Percentiles rank a stretch among this genome's conserved stretches.
phyloP scores from a whole-genome alignment of 495 filamentous ascomycete species.

The Tuber microsphaerosporum region DNA sequence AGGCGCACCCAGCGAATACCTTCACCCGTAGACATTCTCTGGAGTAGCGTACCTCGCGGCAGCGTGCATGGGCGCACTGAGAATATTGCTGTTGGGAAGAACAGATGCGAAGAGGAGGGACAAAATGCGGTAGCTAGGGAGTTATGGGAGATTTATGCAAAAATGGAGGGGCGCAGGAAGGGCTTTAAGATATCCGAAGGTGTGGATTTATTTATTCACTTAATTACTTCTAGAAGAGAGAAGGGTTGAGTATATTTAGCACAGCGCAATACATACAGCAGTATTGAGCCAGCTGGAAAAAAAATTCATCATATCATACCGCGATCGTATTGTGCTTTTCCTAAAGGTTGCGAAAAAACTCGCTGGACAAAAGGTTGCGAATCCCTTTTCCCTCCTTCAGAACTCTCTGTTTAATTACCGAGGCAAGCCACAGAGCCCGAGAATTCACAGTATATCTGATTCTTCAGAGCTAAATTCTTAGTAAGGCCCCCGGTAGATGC shows the following conservation, averaged over 20 bases:
- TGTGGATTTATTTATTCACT: conserved; percentile 1
- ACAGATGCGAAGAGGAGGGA: conserved; percentile 43
- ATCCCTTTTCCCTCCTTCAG: too few relatives aligned
- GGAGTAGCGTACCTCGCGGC: conserved; percentile 61
- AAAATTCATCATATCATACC: not conserved
- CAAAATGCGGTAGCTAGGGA: not conserved
- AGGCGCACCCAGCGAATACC: conserved; percentile 48
- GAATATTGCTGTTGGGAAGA: conserved; percentile 57
- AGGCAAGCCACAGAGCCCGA: too few relatives aligned
- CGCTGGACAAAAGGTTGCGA: too few relatives aligned
- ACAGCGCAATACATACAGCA: not conserved
- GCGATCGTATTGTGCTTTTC: too few relatives aligned
- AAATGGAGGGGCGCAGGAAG: conserved; percentile 28
- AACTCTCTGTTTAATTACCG: too few relatives aligned
- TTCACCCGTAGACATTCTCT: conserved; percentile 59
- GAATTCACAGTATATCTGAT: too few relatives aligned
- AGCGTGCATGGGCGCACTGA: conserved; percentile 49
- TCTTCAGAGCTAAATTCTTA: too few relatives aligned
- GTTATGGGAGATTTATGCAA: conserved; percentile 15
- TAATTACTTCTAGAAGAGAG: not conserved
- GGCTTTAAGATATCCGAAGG: conserved; percentile 29
- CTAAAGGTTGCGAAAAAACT: too few relatives aligned
- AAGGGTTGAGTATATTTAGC: not conserved
- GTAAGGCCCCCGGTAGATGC: too few relatives aligned
- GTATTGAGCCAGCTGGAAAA: not conserved